Evolutionary conservation across 2,329 filamentous ascomycete species (phyloP).

Genomic region (Falciphora oryzae): DNA sequence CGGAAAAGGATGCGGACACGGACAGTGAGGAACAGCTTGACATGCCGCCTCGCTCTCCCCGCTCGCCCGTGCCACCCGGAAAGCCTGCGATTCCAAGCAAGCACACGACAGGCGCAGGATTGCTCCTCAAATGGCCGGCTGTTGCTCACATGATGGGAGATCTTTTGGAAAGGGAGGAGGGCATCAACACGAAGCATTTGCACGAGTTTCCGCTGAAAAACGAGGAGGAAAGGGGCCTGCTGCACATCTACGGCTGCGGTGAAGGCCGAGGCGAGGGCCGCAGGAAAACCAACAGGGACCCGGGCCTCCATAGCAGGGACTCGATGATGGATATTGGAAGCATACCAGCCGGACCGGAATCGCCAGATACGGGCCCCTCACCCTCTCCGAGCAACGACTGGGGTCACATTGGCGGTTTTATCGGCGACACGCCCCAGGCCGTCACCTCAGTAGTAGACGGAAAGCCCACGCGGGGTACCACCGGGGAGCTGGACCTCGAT

Average conservation of each 20-base stretch:
- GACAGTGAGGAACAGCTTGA: slow-evolving; percentile 44
- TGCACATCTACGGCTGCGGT: slow-evolving; percentile 73
- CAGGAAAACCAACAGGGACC: slow-evolving; percentile 32
- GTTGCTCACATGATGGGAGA: slow-evolving; percentile 58
- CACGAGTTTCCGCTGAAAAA: slow-evolving; percentile 70
- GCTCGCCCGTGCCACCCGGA: slow-evolving; percentile 47
- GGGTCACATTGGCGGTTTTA: slow-evolving; percentile 45
- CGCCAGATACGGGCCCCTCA: slow-evolving; percentile 37
- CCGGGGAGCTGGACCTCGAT: slow-evolving; percentile 48
- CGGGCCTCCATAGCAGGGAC: slow-evolving; percentile 23
- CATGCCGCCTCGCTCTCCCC: slow-evolving; percentile 34
- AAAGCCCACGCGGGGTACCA: slow-evolving; percentile 28
- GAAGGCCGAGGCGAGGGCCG: slow-evolving; percentile 60
- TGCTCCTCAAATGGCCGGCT: slow-evolving; percentile 67
- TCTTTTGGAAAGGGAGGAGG: slow-evolving; percentile 37
- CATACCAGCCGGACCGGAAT: neutral
- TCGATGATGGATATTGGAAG: neutral
- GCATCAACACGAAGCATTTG: slow-evolving; percentile 42
- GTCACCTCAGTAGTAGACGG: neutral
- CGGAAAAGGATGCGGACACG: slow-evolving; percentile 17
- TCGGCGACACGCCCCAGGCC: neutral
- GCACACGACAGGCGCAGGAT: slow-evolving; percentile 85
- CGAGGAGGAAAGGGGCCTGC: slow-evolving; percentile 67
- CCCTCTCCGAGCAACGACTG: slow-evolving; percentile 51
- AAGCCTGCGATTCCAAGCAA: slow-evolving; percentile 72